Base-by-base conservation (phyloP, 208 protist genomes). In the Acanthamoeba healyi region DNA sequence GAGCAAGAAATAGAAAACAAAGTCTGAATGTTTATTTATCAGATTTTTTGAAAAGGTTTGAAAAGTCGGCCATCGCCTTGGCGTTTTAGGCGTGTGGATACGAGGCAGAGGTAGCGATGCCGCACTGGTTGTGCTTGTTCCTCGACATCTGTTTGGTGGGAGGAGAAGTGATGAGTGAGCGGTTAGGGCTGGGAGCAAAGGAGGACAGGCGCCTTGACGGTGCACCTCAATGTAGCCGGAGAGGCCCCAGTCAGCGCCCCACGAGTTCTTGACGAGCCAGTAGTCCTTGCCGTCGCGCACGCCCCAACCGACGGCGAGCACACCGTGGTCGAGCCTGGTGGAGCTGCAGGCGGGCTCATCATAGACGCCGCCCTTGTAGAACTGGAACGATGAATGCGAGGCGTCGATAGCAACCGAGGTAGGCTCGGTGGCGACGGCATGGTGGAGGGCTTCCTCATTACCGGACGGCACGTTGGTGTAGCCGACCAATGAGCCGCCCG, bases 381-480 rank as follows among this genome's bases (percentile, higher is more conserved):
- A 95, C 49, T 72, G 54, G 97, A 98, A 99, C 12, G 87, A 93
- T 29, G 89, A 2, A 94, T 96, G 82, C 94, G 96, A 40, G 95
- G 98, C 98, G 92, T 99, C 98, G 17, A 99, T 98, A 19, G 98
- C 98, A 65, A 99, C 96, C 56, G 98, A 94, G 86, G 99, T 77
- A 77, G 98, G 98, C 72, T 98, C 98, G 40, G 9, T 91, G 38
- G 44, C 44, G 58, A 46, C 84, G n/a, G 72, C 61, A 24, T 51
- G 0, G 36, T 70, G 84, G 26, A 94, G 56, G 61, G 46, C 96
- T 19, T 95, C 74, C 96, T 99, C 98, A 89, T 98, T 95, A 38
- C 96, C 32, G 14, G 54, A 22, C 22, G 95, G 94, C 10, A 99
- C 86, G 40, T 96, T 95, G 44, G 98, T 87, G 93, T 98, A 96